Evolutionary conservation across 345 rosid species (phyloP).

Genomic region (Aurinia saxatilis): DNA sequence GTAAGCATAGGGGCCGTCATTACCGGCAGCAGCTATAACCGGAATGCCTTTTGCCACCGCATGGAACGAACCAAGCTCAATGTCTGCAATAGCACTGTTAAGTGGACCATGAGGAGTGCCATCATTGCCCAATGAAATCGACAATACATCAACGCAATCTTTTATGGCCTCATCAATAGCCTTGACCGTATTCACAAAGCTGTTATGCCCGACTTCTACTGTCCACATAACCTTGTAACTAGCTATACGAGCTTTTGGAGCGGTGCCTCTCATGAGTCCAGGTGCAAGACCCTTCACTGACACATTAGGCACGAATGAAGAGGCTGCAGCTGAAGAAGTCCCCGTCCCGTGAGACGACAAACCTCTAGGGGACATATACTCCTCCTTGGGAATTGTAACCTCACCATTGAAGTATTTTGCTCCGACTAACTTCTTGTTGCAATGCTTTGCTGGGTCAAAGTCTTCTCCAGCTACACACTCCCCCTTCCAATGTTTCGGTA

Average conservation of each 20-base stretch:
- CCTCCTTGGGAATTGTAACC: too few species aligned
- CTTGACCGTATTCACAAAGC: not conserved
- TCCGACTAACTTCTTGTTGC: slow-evolving; percentile 33
- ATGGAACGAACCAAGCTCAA: slow-evolving; percentile 9
- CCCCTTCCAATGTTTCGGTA: slow-evolving; percentile 40
- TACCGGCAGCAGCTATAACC: not conserved
- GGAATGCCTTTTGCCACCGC: slow-evolving; percentile 10
- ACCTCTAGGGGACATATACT: slow-evolving; percentile 30
- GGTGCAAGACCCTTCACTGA: slow-evolving; percentile 28
- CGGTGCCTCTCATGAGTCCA: slow-evolving; percentile 38
- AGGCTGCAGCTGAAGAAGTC: slow-evolving; percentile 26
- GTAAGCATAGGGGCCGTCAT: not conserved
- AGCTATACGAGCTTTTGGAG: slow-evolving; percentile 39
- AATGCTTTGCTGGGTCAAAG: slow-evolving; percentile 28
- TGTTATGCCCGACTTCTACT: too few species aligned
- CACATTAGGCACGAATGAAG: slow-evolving; percentile 27
- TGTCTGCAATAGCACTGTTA: not conserved
- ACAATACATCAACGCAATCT: slow-evolving; percentile 20
- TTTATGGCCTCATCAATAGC: slow-evolving; percentile 26
- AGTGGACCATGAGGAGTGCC: not conserved
- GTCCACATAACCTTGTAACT: slow-evolving; percentile 31
- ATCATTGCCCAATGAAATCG: not conserved
- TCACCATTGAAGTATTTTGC: slow-evolving; percentile 38
- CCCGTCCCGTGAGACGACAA: slow-evolving; percentile 12
- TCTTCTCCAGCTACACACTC: slow-evolving; percentile 30